Evolutionary conservation across 768 basidiomycete species (phyloP), one percentile per base, ranked within the genome.

Genomic region (Podaxis pistillaris): DNA sequence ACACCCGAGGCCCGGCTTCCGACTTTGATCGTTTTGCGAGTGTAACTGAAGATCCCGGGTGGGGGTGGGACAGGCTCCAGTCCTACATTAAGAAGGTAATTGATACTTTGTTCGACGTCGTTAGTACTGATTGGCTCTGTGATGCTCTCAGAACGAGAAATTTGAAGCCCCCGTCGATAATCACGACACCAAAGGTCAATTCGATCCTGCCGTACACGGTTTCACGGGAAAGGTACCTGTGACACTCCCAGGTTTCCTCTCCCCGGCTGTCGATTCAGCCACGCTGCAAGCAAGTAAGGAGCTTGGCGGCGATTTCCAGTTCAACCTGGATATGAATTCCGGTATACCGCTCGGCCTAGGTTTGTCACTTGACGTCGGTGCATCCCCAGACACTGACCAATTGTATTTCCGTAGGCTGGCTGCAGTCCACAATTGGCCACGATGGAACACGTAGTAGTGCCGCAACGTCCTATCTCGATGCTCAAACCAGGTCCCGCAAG

Each of bases 31-130:
- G 71, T 4, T 73, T 68, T 59, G 73, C 74, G 11, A 52, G 40
- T 17, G 63, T 73, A 1, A 71, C 72, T 7, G 69, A 70, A 11
- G 76, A 76, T 60, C 41, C 60, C 2, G 72, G 73, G 0, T 77
- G 75, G 76, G 71, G 72, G 12, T 77, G 76, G 76, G 65, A 75
- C 11, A 65, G 59, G 8, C 62, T 76, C 15, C 64, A 70, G 24
- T 68, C 66, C 5, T 74, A 71, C 54, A 63, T 70, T 30, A 26
- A 52, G 19, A 72, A 68, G 66, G 71, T 68, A 30, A 26, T 58
- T 55, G n/a, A 57, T 38, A 8, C 17, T 41, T 3, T 11, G 40
- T 5, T 36, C 4, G 19, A 6, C 67, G 67, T 22, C 73, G 70
- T n/a, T 55, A 12, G 13, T 50, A 22, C 3, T 9, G 11, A 50